Evolutionary conservation across 179 eudicot species (phyloP), one percentile per base, ranked within the genome.

Genomic region (Amaranthus tricolor): DNA sequence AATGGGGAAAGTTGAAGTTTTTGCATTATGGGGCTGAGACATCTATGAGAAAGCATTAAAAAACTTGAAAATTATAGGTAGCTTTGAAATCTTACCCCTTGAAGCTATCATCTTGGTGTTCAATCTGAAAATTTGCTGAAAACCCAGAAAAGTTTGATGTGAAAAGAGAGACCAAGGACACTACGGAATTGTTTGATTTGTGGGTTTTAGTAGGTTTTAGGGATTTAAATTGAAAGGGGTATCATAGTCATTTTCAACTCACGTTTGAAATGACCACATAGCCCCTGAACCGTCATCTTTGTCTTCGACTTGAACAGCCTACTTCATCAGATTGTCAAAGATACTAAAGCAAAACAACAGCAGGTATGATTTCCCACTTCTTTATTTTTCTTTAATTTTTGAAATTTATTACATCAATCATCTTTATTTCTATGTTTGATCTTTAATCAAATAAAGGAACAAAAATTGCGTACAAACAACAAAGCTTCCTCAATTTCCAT

Each of bases 21-120:
- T 76, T 56, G 43, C 66, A 17, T 78, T 20, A 9, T 56, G 71
- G 65, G 75, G n/a, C 63, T 77, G 70, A 45, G 14, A 74, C 9
- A 62, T 66, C 44, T 17, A 69, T 7, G 76, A 64, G 43, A 65
- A 47, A 45, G 67, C 61, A 68, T 62, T 60, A 40, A 78, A 73
- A 54, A 68, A 70, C 45, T 74, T 82, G 59, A 75, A 80, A 76
- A 75, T 66, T 74, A 55, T 19, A 72, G 80, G 9, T 11, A 79
- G 66, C 64, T 82, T 71, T 52, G 76, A 82, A 74, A 20, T 43
- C 7, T 84, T 84, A 79, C 87, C 82, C 75, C 82, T 75, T 47
- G 77, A 49, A 49, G 66, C 20, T 62, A 51, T 67, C 74, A 73
- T 77, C 24, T 72, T 15, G 8, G 13, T 12, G 62, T 57, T 45